Conservation (phyloP, 495 filamentous ascomycete genomes). For the Penicillium nucicola region DNA sequence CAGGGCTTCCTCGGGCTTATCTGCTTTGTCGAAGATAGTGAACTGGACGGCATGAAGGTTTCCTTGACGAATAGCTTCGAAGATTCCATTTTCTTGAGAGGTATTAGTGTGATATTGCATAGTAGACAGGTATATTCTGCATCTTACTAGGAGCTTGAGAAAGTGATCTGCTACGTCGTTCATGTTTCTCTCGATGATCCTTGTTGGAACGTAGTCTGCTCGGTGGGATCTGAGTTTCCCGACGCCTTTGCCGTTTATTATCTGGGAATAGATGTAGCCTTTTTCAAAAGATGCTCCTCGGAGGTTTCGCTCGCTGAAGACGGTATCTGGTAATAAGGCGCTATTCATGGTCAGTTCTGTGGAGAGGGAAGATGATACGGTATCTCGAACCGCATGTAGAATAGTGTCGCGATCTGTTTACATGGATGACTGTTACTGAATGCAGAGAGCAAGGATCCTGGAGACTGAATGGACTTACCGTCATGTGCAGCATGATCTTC, state of each 20-base stretch:
- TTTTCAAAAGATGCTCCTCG: background rate
- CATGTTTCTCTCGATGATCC: conserved; percentile 4
- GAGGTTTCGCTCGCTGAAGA: conserved; percentile 30
- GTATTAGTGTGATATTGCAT: background rate
- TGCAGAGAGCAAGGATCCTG: too few relatives aligned
- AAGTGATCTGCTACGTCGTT: background rate
- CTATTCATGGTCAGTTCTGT: conserved; percentile 5
- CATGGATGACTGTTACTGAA: background rate
- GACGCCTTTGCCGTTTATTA: too few relatives aligned
- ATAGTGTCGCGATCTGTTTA: conserved; percentile 26
- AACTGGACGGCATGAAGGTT: background rate
- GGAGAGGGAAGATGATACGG: too few relatives aligned
- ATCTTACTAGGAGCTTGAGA: conserved; percentile 2
- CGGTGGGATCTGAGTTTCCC: too few relatives aligned
- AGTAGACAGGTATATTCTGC: background rate
- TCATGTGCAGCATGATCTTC: conserved; percentile 45
- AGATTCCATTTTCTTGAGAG: conserved; percentile 1
- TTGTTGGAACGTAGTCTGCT: background rate
- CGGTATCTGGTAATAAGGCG: conserved; percentile 28
- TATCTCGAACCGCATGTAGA: conserved; percentile 27
- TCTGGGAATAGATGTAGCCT: too few relatives aligned
- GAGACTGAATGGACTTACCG: conserved; percentile 19
- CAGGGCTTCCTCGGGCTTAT: background rate
- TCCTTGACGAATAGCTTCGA: background rate
- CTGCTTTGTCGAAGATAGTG: background rate